Percentiles rank a stretch among this genome's conserved stretches.
Conservation (phyloP, 2,329 filamentous ascomycete species). For the Verticillium dahliae region DNA sequence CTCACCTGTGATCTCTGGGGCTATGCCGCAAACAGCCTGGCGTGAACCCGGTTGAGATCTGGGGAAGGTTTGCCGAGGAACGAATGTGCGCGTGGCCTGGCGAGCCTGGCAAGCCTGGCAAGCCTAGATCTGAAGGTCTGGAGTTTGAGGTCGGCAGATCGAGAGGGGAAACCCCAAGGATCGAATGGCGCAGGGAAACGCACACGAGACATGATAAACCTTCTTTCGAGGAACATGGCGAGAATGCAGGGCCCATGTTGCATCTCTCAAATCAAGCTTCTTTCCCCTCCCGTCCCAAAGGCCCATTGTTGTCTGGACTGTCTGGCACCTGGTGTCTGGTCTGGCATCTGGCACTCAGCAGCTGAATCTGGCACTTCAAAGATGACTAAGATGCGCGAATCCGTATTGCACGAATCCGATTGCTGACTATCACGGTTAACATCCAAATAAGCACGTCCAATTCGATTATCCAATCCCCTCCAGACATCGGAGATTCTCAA, state of each 20-base stretch:
- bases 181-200: too few relatives aligned
- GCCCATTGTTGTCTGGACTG: too few relatives aligned
- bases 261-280: too few relatives aligned
- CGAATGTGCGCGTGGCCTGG: not conserved
- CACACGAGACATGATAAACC: too few relatives aligned
- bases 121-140: too few relatives aligned
- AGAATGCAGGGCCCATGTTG: too few relatives aligned
- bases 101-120: too few relatives aligned
- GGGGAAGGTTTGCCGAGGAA: slow-evolving; percentile 13
- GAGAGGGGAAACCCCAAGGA: too few relatives aligned
- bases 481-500: not conserved
- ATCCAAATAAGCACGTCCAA: not conserved
- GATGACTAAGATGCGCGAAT: not conserved
- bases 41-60: slow-evolving; percentile 8
- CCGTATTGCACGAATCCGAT: not conserved
- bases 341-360: too few relatives aligned
- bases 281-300: too few relatives aligned
- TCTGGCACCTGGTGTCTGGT: too few relatives aligned
- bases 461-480: not conserved
- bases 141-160: not conserved
- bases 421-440: not conserved
- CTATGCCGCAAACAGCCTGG: not conserved
- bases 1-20: slow-evolving; percentile 10
- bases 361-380: not conserved
- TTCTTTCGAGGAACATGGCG: too few relatives aligned